These are phyloP conservation scores for Colletotrichum acutatum DNA, from an alignment of 2,329 filamentous ascomycete species.

Conservation along the genomic window DNA sequence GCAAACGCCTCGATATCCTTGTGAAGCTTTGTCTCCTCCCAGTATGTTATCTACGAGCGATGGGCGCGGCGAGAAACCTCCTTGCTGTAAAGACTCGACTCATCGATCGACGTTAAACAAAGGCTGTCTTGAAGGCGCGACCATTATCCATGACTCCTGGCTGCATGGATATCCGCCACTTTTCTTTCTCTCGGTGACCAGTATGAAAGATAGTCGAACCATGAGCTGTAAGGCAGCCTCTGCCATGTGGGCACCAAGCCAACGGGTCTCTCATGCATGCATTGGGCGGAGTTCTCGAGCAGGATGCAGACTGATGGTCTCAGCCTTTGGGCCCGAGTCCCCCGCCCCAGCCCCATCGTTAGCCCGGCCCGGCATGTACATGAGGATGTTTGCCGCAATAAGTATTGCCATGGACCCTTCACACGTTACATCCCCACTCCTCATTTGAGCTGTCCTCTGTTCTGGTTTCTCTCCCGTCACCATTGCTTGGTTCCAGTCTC, in stretches of 20 bases:
- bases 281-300: background rate
- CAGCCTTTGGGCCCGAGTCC: slow-evolving; percentile 24
- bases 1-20: background rate
- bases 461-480: background rate
- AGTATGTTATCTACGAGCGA: no score
- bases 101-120: background rate
- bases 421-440: background rate
- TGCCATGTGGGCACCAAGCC: background rate
- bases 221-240: background rate
- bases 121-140: background rate
- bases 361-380: slow-evolving; percentile 2
- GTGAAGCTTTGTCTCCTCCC: background rate
- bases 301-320: slow-evolving; percentile 7
- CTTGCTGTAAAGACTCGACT: background rate
- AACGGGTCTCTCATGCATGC: background rate
- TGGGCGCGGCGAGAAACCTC: background rate
- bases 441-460: background rate
- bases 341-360: background rate
- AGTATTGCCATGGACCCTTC: slow-evolving; percentile 7
- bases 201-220: background rate
- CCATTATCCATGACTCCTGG: background rate
- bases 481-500: background rate
- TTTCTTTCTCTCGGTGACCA: background rate
- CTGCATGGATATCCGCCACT: background rate
- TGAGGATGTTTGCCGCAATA: slow-evolving; percentile 9